These are phyloP conservation scores for Forsythia suspensa DNA, from an alignment of 257 asterid species.

Conservation along the genomic window DNA sequence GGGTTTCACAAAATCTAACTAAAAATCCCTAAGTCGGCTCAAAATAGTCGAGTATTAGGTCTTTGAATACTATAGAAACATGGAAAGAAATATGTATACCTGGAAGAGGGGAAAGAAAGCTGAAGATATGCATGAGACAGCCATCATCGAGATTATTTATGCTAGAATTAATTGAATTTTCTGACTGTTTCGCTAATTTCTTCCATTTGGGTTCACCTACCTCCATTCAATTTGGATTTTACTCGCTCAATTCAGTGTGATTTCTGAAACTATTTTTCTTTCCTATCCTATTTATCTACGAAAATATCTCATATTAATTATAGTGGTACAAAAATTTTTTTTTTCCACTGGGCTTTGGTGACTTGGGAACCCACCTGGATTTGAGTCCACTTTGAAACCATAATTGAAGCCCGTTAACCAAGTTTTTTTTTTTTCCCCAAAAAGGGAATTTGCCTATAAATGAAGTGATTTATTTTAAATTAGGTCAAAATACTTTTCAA, in stretches of 20 bases:
- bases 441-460: too few relatives aligned
- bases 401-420: not conserved
- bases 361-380: not conserved
- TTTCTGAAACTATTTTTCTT: not conserved
- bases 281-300: not conserved
- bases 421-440: too few relatives aligned
- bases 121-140: constrained; percentile 89
- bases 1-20: not conserved
- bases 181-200: constrained; percentile 29
- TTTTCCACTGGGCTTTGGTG: not conserved
- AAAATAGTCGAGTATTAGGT: not conserved
- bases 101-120: constrained; percentile 91
- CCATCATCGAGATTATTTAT: constrained; percentile 88
- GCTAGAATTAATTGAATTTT: constrained; percentile 20
- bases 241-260: not conserved
- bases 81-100: constrained; percentile 36
- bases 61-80: not conserved
- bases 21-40: constrained; percentile 7
- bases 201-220: constrained; percentile 32
- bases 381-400: not conserved
- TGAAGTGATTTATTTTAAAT: too few relatives aligned
- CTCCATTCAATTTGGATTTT: constrained; percentile 34
- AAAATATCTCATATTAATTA: not conserved
- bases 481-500: too few relatives aligned
- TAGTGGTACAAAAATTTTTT: not conserved